phyloP scores from a whole-genome alignment of 306 rosid genomes.

The Hippophae gyantsensis region DNA sequence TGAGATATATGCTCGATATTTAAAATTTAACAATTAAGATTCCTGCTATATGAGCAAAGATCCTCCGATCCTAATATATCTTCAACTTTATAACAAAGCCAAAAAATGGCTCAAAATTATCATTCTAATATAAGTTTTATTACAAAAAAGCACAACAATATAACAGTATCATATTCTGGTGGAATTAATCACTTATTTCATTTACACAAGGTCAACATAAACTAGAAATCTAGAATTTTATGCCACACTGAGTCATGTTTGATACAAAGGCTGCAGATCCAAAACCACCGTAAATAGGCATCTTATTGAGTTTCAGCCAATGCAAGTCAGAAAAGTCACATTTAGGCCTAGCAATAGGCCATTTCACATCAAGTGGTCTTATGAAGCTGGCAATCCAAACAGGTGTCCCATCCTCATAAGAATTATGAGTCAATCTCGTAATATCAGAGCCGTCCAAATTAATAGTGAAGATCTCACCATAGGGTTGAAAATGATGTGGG shows the following conservation, averaged over 20 bases:
- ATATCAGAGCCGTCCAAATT: conserved; percentile 64
- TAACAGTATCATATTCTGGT: too few relatives aligned
- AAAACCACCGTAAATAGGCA: conserved; percentile 16
- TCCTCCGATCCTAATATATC: too few relatives aligned
- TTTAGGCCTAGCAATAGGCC: conserved; percentile 26
- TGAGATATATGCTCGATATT: too few relatives aligned
- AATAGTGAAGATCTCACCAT: conserved; percentile 66
- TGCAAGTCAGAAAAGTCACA: conserved; percentile 64
- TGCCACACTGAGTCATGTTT: conserved; percentile 24
- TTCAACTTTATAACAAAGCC: too few relatives aligned
- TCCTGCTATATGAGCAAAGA: too few relatives aligned
- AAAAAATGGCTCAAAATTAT: too few relatives aligned
- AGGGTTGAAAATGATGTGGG: conserved; percentile 72
- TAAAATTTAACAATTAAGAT: too few relatives aligned
- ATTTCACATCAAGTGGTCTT: conserved; percentile 35
- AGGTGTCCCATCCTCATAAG: conserved; percentile 81
- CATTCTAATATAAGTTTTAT: too few relatives aligned
- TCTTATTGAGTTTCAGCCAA: conserved; percentile 59
- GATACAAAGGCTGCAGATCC: background rate
- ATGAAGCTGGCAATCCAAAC: conserved; percentile 50
- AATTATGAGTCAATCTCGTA: conserved; percentile 57
- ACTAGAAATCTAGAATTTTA: too few relatives aligned
- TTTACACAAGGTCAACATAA: too few relatives aligned
- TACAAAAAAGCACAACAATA: too few relatives aligned
- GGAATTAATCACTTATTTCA: too few relatives aligned